These are phyloP conservation scores for Alternaria tenuissima DNA, from an alignment of 2,329 filamentous ascomycete genomes.

Conservation along the genomic window DNA sequence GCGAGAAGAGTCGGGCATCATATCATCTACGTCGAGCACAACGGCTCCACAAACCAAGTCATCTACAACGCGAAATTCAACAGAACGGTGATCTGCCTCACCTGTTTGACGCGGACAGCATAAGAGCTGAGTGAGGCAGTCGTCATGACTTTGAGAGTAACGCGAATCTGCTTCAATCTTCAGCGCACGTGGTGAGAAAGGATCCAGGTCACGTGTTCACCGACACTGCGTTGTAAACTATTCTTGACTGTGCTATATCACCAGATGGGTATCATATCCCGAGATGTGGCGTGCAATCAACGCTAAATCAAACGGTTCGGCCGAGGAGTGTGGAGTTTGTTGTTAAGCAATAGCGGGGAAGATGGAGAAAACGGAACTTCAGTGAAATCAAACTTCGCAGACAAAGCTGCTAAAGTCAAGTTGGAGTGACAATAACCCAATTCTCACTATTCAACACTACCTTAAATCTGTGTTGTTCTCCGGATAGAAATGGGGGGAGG, in stretches of 20 bases:
- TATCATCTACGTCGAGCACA: neutral
- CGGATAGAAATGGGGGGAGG: neutral
- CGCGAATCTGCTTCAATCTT: neutral
- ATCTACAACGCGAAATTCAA: neutral
- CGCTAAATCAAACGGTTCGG: neutral
- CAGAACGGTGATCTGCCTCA: neutral
- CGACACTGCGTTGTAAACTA: neutral
- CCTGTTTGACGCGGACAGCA: neutral
- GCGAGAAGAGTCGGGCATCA: neutral
- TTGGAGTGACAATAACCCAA: neutral
- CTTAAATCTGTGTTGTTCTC: neutral
- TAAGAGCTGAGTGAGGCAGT: neutral
- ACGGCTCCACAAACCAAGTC: neutral
- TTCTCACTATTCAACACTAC: neutral
- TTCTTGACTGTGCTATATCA: neutral
- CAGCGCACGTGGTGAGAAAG: neutral
- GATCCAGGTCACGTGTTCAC: neutral
- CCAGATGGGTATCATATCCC: neutral
- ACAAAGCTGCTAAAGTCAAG: neutral
- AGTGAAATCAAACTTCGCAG: neutral
- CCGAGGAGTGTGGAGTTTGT: neutral
- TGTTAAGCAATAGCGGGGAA: conserved; percentile 5
- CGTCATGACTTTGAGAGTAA: neutral
- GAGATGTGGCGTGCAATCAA: neutral
- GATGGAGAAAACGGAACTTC: neutral